Percentiles rank a stretch among this genome's conserved stretches.
These are phyloP conservation scores for Aotearoamyces nothofagi DNA, from an alignment of 2,329 filamentous ascomycete genomes.

Conservation along the genomic window DNA sequence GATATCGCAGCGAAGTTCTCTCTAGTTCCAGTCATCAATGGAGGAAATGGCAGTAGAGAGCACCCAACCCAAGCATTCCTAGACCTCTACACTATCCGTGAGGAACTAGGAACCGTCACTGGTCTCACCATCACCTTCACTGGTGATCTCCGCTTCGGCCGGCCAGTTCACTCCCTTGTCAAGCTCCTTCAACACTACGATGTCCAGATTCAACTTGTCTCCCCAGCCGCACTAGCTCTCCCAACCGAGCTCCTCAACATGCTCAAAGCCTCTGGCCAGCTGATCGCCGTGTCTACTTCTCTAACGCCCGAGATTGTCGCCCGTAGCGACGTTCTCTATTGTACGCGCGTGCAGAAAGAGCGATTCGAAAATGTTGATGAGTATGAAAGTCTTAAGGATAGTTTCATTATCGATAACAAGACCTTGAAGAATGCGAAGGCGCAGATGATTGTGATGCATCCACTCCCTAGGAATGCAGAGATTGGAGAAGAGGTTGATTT, in stretches of 20 bases:
- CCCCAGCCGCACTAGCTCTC: constrained; percentile 63
- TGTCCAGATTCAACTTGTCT: constrained; percentile 82
- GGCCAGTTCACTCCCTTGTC: constrained; percentile 87
- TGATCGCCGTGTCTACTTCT: constrained; percentile 58
- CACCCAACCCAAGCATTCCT: constrained; percentile 96
- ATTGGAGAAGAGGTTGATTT: constrained; percentile 94
- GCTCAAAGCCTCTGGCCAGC: constrained; percentile 59
- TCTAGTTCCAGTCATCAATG: constrained; percentile 88
- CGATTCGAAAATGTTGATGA: constrained; percentile 68
- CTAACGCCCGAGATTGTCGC: constrained; percentile 80
- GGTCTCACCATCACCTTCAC: constrained; percentile 93
- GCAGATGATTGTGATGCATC: constrained; percentile 91
- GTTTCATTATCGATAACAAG: constrained; percentile 79
- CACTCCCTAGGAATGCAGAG: constrained; percentile 84
- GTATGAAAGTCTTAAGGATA: constrained; percentile 80
- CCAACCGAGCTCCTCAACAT: constrained; percentile 60
- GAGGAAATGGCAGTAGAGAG: constrained; percentile 88
- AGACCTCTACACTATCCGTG: constrained; percentile 95
- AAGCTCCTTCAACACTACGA: constrained; percentile 94
- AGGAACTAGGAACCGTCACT: constrained; percentile 90
- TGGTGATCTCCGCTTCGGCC: constrained; percentile 84
- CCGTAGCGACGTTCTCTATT: constrained; percentile 85
- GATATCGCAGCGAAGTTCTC: constrained; percentile 76
- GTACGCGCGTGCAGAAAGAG: constrained; percentile 93
- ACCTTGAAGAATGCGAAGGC: constrained; percentile 83